A percentile compares a stretch with the other conserved stretches of the same genome.
phyloP scores from a whole-genome alignment of 1,284 basidiomycete species.

The Sanguinoderma infundibulare region DNA sequence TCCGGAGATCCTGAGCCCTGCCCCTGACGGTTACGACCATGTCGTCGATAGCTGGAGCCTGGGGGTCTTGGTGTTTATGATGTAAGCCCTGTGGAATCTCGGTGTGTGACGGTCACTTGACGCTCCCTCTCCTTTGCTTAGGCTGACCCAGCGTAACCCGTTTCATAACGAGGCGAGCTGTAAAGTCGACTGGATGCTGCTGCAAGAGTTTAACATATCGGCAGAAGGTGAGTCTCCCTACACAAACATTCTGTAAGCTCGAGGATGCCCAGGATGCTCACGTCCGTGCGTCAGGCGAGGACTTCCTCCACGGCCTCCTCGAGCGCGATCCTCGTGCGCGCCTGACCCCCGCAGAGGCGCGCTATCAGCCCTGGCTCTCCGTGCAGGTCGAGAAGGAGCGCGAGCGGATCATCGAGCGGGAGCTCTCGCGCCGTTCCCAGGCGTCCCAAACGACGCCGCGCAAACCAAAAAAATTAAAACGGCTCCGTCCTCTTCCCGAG shows the following conservation, averaged over 20 bases:
- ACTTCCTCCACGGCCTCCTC: conserved; percentile 55
- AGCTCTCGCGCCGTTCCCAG: neutral
- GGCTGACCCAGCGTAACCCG: neutral
- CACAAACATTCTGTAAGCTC: too few species aligned
- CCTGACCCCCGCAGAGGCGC: conserved; percentile 61
- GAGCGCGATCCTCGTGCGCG: conserved; percentile 55
- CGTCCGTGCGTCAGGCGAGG: conserved; percentile 22
- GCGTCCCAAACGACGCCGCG: neutral
- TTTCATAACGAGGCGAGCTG: neutral
- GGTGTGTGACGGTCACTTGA: neutral
- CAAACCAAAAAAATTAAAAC: neutral
- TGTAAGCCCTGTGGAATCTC: conserved; percentile 50
- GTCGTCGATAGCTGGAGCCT: conserved; percentile 93
- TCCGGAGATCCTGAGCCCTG: conserved; percentile 78
- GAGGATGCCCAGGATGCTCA: neutral
- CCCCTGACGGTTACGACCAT: conserved; percentile 74
- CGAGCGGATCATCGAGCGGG: neutral
- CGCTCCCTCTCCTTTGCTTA: neutral
- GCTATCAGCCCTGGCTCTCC: conserved; percentile 70
- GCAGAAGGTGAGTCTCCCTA: neutral
- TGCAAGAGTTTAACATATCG: neutral
- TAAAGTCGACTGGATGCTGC: neutral
- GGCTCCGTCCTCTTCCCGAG: neutral
- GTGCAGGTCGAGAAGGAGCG: neutral
- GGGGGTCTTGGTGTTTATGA: conserved; percentile 88